Percentiles rank a stretch among this genome's conserved stretches.
phyloP scores from a whole-genome alignment of 306 rosid species.

The Glycyrrhiza uralensis region DNA sequence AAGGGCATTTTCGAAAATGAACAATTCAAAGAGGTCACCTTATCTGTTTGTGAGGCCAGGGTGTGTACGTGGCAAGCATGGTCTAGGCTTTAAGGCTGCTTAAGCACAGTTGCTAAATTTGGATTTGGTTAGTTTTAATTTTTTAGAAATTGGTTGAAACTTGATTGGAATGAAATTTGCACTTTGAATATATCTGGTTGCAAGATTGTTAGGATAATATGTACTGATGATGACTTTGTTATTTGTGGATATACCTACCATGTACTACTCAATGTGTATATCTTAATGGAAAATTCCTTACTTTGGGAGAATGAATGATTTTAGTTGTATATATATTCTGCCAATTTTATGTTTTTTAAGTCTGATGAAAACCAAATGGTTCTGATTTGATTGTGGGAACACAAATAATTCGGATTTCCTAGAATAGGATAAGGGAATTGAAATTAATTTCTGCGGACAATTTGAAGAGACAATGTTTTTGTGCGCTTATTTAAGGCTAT shows the following conservation, averaged over 20 bases:
- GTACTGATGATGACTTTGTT: background rate
- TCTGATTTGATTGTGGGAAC: background rate
- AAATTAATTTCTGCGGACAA: background rate
- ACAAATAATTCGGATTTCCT: background rate
- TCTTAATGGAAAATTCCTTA: background rate
- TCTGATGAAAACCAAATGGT: background rate
- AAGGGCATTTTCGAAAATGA: slow-evolving; percentile 66
- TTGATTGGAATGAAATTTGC: slow-evolving; percentile 1
- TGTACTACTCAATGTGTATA: background rate
- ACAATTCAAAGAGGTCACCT: slow-evolving; percentile 56
- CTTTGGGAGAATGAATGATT: background rate
- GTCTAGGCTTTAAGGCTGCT: slow-evolving; percentile 79
- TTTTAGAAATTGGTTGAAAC: slow-evolving; percentile 6
- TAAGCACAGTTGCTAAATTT: slow-evolving; percentile 51
- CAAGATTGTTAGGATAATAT: background rate
- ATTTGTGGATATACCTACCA: slow-evolving; percentile 15
- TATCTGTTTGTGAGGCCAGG: slow-evolving; percentile 62
- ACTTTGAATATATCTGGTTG: background rate
- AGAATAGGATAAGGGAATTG: background rate
- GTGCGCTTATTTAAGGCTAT: too few relatives aligned
- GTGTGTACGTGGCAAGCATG: slow-evolving; percentile 88
- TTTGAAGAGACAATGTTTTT: too few relatives aligned
- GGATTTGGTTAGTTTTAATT: slow-evolving; percentile 8
- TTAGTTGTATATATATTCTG: background rate
- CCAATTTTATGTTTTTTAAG: background rate